phyloP scores from a whole-genome alignment of 75 land plant genomes.

The Cupressus sempervirens region DNA sequence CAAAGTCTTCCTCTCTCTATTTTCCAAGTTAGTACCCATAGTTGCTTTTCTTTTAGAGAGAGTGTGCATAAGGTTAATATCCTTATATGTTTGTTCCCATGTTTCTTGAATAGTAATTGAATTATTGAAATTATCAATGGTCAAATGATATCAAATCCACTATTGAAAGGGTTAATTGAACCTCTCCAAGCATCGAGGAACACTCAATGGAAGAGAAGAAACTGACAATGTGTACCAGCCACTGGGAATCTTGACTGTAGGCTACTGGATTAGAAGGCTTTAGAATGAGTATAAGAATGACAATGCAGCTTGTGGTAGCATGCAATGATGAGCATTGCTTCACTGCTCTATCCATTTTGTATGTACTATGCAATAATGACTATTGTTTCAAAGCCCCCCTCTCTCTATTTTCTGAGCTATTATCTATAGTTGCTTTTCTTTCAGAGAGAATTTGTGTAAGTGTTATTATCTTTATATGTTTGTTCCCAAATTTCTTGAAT shows the following conservation, averaged over 20 bases:
- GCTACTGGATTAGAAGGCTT: too few relatives aligned
- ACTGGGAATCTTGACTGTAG: too few relatives aligned
- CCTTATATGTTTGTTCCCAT: background rate
- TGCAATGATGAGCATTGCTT: too few relatives aligned
- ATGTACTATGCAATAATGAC: too few relatives aligned
- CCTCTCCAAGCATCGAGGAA: too few relatives aligned
- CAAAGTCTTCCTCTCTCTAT: background rate
- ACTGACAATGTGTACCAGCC: too few relatives aligned
- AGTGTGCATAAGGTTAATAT: background rate
- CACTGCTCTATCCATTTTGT: too few relatives aligned
- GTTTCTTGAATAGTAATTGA: background rate
- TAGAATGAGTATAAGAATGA: too few relatives aligned
- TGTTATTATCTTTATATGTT: background rate
- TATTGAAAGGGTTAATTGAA: background rate
- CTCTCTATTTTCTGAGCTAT: background rate
- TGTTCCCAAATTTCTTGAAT: background rate
- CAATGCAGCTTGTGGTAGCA: too few relatives aligned
- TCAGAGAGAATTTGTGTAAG: background rate
- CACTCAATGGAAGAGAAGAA: too few relatives aligned
- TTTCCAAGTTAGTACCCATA: background rate
- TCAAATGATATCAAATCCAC: background rate
- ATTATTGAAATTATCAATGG: background rate
- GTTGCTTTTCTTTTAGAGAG: background rate
- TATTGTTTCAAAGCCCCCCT: background rate
- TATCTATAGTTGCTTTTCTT: background rate